phyloP scores from a whole-genome alignment of 805 yeast genomes.

The Starmera caribaea region DNA sequence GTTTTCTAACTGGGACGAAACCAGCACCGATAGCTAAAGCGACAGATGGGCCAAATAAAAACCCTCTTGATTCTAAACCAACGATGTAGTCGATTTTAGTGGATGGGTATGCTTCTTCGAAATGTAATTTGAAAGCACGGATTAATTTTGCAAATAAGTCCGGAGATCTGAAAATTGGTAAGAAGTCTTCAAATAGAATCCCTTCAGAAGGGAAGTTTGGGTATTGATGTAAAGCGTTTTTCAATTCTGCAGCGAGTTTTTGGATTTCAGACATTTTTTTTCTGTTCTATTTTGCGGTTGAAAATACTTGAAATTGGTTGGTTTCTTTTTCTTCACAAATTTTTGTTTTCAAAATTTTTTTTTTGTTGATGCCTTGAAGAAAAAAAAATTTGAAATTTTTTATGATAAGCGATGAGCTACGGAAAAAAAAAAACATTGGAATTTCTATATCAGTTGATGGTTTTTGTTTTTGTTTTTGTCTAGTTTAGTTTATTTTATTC shows the following conservation, averaged over 20 bases:
- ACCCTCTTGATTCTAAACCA: constrained; percentile 96
- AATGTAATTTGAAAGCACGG: constrained; percentile 68
- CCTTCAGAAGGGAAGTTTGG: constrained; percentile 95
- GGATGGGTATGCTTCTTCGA: constrained; percentile 44
- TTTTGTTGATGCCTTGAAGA: constrained; percentile 16
- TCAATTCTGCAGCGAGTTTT: constrained; percentile 33
- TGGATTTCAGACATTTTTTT: background rate
- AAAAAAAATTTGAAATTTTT: constrained; percentile 1
- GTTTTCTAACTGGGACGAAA: constrained; percentile 91
- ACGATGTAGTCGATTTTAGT: constrained; percentile 77
- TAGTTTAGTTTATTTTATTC: too few relatives aligned
- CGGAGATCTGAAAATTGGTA: constrained; percentile 88
- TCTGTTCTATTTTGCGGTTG: too few relatives aligned
- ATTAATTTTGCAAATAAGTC: constrained; percentile 70
- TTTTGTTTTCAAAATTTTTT: constrained; percentile 2
- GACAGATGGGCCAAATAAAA: constrained; percentile 90
- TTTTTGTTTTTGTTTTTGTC: too few relatives aligned
- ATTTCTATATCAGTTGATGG: too few relatives aligned
- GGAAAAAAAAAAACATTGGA: too few relatives aligned
- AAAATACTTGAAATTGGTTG: background rate
- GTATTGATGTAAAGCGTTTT: constrained; percentile 58
- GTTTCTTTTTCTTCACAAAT: background rate
- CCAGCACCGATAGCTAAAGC: constrained; percentile 87
- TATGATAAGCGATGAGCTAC: too few relatives aligned
- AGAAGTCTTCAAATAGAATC: constrained; percentile 87